Percentiles rank a stretch among this genome's conserved stretches.
These are phyloP conservation scores for Clonostachys rhizophaga DNA, from an alignment of 2,329 filamentous ascomycete genomes.

Conservation along the genomic window DNA sequence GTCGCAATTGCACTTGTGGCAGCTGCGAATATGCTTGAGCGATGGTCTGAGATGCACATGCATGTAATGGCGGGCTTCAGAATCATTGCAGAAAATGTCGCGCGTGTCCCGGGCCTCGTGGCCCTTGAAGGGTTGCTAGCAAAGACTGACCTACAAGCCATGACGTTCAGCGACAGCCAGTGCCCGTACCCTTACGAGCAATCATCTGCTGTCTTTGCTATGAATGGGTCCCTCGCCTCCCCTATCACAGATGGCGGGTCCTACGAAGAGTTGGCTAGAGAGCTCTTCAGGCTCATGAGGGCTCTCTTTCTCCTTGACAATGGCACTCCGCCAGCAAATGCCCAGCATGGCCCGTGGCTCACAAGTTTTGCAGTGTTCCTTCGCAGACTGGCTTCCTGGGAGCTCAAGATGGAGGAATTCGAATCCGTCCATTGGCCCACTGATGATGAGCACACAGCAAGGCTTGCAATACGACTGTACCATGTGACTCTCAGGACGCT, in stretches of 20 bases:
- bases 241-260: not conserved
- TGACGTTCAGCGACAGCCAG: conserved; percentile 22
- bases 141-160: conserved; percentile 22
- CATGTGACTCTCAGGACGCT: conserved; percentile 15
- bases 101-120: conserved; percentile 3
- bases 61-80: conserved; percentile 21
- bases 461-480: conserved; percentile 16
- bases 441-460: not conserved
- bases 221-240: not conserved
- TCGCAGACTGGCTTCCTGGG: conserved; percentile 6
- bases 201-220: conserved; percentile 2
- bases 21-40: conserved; percentile 20
- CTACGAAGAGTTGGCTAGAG: not conserved
- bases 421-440: not conserved
- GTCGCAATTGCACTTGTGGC: conserved; percentile 23
- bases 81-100: conserved; percentile 10
- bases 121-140: conserved; percentile 12
- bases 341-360: conserved; percentile 2
- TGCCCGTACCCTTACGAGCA: conserved; percentile 19
- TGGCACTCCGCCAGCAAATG: not conserved
- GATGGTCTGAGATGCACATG: conserved; percentile 19
- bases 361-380: conserved; percentile 6
- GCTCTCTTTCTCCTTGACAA: conserved; percentile 3
- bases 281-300: conserved; percentile 1
- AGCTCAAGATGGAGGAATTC: not conserved